phyloP scores from a whole-genome alignment of 1,139 yeast species.

The Hyphopichia wangnamkhiaoensis region DNA sequence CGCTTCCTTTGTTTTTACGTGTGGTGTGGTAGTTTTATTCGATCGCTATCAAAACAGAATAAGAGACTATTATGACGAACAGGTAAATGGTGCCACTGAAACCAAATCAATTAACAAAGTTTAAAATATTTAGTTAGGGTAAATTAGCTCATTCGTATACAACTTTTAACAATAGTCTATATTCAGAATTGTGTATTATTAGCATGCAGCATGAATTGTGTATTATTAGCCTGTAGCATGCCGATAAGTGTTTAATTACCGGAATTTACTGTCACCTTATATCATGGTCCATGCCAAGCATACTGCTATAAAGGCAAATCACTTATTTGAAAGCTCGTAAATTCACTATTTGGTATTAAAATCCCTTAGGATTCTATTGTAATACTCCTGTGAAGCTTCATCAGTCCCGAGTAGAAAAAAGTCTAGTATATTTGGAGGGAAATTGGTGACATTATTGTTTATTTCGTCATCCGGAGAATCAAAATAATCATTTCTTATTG shows the following conservation, averaged over 20 bases:
- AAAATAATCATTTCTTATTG: background rate
- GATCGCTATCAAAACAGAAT: slow-evolving; percentile 6
- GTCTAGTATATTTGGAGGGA: slow-evolving; percentile 3
- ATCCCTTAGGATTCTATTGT: background rate
- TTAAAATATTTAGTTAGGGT: background rate
- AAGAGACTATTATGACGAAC: slow-evolving; percentile 4
- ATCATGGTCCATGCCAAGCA: too few relatives aligned
- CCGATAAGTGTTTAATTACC: too few relatives aligned
- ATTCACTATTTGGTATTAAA: background rate
- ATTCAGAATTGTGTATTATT: too few relatives aligned
- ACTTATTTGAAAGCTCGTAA: too few relatives aligned
- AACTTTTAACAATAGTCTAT: too few relatives aligned
- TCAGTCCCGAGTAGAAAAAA: slow-evolving; percentile 2
- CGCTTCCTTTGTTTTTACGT: slow-evolving; percentile 2
- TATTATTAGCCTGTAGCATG: too few relatives aligned
- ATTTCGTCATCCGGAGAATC: slow-evolving; percentile 1
- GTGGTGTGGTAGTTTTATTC: slow-evolving; percentile 2
- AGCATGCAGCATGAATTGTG: too few relatives aligned
- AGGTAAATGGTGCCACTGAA: background rate
- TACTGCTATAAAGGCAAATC: too few relatives aligned
- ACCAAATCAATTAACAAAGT: background rate
- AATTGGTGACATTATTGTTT: background rate
- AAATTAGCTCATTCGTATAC: too few relatives aligned
- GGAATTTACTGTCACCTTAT: too few relatives aligned
- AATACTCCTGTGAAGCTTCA: slow-evolving; percentile 3